Evolutionary conservation across 1,284 basidiomycete genomes (phyloP).

Genomic region (Takashimella tepidaria): DNA sequence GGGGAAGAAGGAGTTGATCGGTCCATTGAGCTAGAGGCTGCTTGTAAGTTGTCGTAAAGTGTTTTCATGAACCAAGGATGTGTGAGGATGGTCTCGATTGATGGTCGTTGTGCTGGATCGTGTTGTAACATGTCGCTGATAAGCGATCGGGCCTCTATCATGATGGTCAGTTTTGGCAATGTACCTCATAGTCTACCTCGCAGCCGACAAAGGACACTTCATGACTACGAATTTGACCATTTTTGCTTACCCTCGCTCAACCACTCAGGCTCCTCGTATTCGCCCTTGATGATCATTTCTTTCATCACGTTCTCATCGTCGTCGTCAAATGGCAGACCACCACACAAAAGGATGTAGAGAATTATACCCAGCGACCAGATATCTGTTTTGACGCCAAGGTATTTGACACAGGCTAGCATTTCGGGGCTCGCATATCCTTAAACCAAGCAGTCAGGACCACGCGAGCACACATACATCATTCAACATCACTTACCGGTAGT

Average conservation of each 20-base stretch:
- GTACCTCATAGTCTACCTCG: no score
- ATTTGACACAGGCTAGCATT: constrained; percentile 84
- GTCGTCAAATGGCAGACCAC: constrained; percentile 94
- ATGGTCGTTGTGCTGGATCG: constrained; percentile 68
- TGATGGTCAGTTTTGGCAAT: no score
- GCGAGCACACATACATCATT: no score
- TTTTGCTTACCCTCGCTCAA: constrained; percentile 68
- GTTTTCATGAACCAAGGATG: constrained; percentile 83
- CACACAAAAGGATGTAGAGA: constrained; percentile 86
- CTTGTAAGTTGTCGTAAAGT: constrained; percentile 42
- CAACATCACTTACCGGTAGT: constrained; percentile 66
- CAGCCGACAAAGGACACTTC: constrained; percentile 2
- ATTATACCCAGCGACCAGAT: constrained; percentile 97
- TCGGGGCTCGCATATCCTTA: constrained; percentile 79
- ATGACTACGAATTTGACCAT: no score
- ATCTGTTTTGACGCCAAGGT: constrained; percentile 89
- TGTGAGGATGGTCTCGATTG: constrained; percentile 77
- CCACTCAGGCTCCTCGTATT: constrained; percentile 89
- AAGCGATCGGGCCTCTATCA: constrained; percentile 71
- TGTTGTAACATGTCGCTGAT: constrained; percentile 73
- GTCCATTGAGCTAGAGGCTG: constrained; percentile 14
- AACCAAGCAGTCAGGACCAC: not conserved
- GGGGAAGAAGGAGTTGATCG: not conserved
- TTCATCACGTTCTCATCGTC: constrained; percentile 91
- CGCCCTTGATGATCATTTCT: constrained; percentile 75